Base-by-base conservation (phyloP, 1,284 basidiomycete species). In the Inonotus hispidus region DNA sequence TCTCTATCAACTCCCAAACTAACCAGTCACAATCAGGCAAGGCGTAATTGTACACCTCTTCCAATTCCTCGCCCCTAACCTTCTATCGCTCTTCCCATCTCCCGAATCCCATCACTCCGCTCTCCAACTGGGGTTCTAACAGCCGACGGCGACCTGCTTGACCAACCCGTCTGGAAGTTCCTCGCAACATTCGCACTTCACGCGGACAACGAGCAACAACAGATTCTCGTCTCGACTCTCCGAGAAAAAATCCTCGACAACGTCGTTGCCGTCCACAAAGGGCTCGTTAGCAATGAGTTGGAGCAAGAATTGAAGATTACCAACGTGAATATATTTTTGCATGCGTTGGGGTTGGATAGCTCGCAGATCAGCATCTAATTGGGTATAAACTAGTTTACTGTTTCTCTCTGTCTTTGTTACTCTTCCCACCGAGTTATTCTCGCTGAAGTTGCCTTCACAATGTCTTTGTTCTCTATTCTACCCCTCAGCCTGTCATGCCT, bases 231-330 rank as follows among this genome's bases (percentile, higher is more conserved):
- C 21, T 85, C 87, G 43, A 83, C 88, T 50, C 77, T 98, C 50
- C 86, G 95, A 62, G 96, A 98, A 68, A 96, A 98, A 74, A 90
- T 98, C 19, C 79, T 96, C 43, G 92, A 94, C 67, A 93, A 92
- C 66, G 89, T 96, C 27, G 73, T 86, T 61, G 85, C 81, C 50
- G 91, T 87, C 19, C 88, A 85, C 69, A 87, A 89, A 68, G 89
- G 88, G 21, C 88, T 83, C 82, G 71, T 83, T 37, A 72, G 77
- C 29, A 82, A 87, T 66, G 89, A 91, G 68, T 85, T 87, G 58
- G 84, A 86, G 66, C 79, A 84, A 62, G 76, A 79, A 61, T 80
- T 82, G 64, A 89, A 88, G 73, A 74, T 90, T 62, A 81, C 82
- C 52, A 94, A 95, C 73, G 90, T 94, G 65, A 92, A 95, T 74